Evolutionary conservation across 164 flowering plant genomes (phyloP), one percentile per base, ranked within the genome.

Genomic region (Kalanchoe fedtschenkoi): DNA sequence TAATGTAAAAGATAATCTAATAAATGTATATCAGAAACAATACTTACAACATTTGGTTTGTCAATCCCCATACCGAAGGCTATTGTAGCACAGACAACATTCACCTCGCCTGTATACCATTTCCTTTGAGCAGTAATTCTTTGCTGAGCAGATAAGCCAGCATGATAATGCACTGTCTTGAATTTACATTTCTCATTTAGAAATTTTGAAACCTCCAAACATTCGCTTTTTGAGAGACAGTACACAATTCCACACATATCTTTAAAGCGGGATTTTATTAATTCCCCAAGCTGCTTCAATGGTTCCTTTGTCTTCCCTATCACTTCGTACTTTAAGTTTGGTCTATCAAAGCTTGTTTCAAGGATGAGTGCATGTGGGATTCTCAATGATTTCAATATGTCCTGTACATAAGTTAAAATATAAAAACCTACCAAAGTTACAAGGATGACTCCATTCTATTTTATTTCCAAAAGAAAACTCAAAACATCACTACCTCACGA

Each of bases 21-120:
- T 14, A 4, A 6, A 53, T 5, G 38, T 22, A 1, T 16, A 58
- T 42, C 37, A 38, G 34, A 53, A 34, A 14, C 6, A 57, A 55
- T 21, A 90, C 97, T 83, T 68, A 93, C 99, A 67, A 93, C 99
- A 74, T 93, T 88, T 59, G 99, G 83, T 72, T 90, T 93, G 77
- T 93, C 95, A 64, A 93, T 93, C 64, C 99, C 99, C 99, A 93
- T 93, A 57, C 97, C 97, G 72, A 90, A 93, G 65, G 99, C 99
- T 64, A 90, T 90, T 14, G 97, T 93, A 42, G 97, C 99, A 73
- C 97, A 90, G 24, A 90, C 91, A 66, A 93, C 79, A 39, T 83
- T 80, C 62, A 86, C 87, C 70, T 90, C 89, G 65, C 96, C 99
- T 2, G 71, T 67, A 61, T 85, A 81, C 97, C 99, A 93, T 74